phyloP scores from a whole-genome alignment of 192 early-diverging fungal species.

The Gaertneriomyces semiglobifer region DNA sequence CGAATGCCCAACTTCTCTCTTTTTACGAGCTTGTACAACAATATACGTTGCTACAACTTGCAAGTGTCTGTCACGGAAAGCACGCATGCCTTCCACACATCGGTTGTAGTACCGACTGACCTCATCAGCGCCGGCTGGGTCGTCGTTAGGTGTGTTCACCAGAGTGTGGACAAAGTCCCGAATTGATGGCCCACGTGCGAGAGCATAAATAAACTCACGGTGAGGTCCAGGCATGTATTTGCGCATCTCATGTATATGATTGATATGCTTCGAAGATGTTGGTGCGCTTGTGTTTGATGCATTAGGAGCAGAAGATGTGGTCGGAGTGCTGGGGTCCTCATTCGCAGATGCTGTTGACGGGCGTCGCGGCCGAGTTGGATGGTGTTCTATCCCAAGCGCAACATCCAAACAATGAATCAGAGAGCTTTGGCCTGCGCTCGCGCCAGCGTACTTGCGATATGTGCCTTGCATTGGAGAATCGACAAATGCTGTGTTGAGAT shows the following conservation, averaged over 20 bases:
- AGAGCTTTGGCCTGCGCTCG: conserved; percentile 91
- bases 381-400: conserved; percentile 81
- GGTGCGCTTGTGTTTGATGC: conserved; percentile 19
- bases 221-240: conserved; percentile 88
- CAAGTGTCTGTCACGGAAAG: conserved; percentile 87
- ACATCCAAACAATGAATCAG: conserved; percentile 88
- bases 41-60: conserved; percentile 91
- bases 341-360: conserved; percentile 15
- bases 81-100: conserved; percentile 75
- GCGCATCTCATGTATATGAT: conserved; percentile 87
- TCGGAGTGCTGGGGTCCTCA: not conserved
- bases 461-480: conserved; percentile 24
- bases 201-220: conserved; percentile 73
- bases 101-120: conserved; percentile 67
- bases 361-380: conserved; percentile 59
- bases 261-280: conserved; percentile 48
- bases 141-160: conserved; percentile 17
- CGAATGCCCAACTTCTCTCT: conserved; percentile 61
- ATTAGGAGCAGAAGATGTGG: not conserved
- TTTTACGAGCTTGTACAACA: conserved; percentile 73
- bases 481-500: not conserved
- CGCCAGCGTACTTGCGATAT: conserved; percentile 69
- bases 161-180: conserved; percentile 29
- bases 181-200: conserved; percentile 40
- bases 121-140: conserved; percentile 24